Conservation (phyloP, 1,139 yeast species). For the Yamadazyma mexicana region DNA sequence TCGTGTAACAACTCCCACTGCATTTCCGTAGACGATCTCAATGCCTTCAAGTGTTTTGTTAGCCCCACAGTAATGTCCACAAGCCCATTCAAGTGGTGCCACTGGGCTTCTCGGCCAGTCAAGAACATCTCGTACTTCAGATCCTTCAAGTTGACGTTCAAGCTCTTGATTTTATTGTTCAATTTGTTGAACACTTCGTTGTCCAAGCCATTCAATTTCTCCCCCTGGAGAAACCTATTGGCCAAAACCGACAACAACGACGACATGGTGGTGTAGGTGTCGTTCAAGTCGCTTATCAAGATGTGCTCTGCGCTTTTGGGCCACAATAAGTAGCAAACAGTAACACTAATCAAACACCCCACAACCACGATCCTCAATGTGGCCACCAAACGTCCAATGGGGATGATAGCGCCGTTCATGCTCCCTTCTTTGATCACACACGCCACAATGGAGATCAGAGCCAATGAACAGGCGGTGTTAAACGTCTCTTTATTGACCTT, state of each 20-base stretch:
- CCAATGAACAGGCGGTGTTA: conserved; percentile 79
- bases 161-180: conserved; percentile 37
- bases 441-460: conserved; percentile 70
- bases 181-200: conserved; percentile 35
- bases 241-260: conserved; percentile 50
- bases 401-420: conserved; percentile 59
- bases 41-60: conserved; percentile 63
- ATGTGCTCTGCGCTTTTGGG: conserved; percentile 58
- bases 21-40: conserved; percentile 67
- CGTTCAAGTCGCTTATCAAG: conserved; percentile 50
- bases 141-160: conserved; percentile 55
- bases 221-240: conserved; percentile 55
- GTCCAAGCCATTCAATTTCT: conserved; percentile 41
- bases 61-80: conserved; percentile 55
- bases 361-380: conserved; percentile 58
- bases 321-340: conserved; percentile 61
- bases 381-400: conserved; percentile 54
- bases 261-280: conserved; percentile 56
- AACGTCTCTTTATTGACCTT: conserved; percentile 66
- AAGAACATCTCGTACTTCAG: conserved; percentile 59
- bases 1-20: conserved; percentile 54
- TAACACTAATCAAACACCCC: conserved; percentile 62
- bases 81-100: conserved; percentile 41
- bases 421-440: conserved; percentile 80
- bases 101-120: conserved; percentile 58